A percentile compares a stretch with the other conserved stretches of the same genome.
phyloP scores from a whole-genome alignment of 78 protist genomes.

The Speleostelium caveatum region DNA sequence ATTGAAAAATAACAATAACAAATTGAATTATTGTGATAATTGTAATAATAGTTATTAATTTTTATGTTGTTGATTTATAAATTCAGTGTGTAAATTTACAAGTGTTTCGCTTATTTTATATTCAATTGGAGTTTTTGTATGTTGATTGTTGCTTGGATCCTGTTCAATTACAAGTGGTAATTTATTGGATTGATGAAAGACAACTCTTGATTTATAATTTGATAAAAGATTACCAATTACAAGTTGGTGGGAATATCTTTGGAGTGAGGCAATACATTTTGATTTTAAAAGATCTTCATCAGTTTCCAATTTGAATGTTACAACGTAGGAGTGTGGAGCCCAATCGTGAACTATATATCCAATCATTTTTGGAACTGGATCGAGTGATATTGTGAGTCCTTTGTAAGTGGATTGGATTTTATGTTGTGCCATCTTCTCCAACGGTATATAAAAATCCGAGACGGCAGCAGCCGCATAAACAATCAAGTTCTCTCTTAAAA shows the following conservation, averaged over 20 bases:
- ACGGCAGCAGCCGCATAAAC: conserved; percentile 90
- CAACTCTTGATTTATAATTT: conserved; percentile 68
- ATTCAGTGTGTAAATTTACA: conserved; percentile 3
- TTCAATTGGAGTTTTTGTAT: conserved; percentile 39
- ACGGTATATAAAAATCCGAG: conserved; percentile 86
- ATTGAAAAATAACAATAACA: not conserved
- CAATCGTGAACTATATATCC: conserved; percentile 32
- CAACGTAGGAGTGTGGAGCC: conserved; percentile 71
- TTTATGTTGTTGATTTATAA: conserved; percentile 16
- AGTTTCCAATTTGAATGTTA: conserved; percentile 88
- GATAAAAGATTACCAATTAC: conserved; percentile 81
- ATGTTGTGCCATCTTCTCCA: conserved; percentile 68
- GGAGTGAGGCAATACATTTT: conserved; percentile 46
- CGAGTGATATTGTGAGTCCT: conserved; percentile 41
- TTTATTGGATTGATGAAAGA: conserved; percentile 28
- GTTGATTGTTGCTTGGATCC: conserved; percentile 6
- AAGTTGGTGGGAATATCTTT: conserved; percentile 65
- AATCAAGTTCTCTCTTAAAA: conserved; percentile 23
- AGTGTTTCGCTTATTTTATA: conserved; percentile 10
- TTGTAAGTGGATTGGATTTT: conserved; percentile 79
- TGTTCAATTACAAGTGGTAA: not conserved
- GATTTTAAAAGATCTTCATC: conserved; percentile 58
- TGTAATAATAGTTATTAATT: not conserved
- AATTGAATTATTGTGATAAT: not conserved
- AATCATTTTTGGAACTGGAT: conserved; percentile 75